phyloP scores from a whole-genome alignment of 148 eudicot genomes.

The Rheum nobile region DNA sequence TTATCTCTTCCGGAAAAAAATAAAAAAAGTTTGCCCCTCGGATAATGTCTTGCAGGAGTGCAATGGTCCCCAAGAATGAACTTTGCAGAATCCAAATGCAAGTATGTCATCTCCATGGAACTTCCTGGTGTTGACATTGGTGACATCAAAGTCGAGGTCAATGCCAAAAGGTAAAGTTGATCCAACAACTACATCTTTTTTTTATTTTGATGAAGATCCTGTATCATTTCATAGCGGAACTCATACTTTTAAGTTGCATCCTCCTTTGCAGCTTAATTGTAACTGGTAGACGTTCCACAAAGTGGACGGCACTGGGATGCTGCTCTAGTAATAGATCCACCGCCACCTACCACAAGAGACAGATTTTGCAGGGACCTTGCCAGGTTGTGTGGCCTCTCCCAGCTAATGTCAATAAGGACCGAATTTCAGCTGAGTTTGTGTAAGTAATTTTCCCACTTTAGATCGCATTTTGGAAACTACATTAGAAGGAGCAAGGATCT shows the following conservation, averaged over 20 bases:
- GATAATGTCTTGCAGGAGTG: slow-evolving; percentile 19
- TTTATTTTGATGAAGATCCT: neutral
- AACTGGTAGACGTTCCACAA: slow-evolving; percentile 32
- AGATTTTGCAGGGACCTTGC: slow-evolving; percentile 56
- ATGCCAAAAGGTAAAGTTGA: slow-evolving; percentile 35
- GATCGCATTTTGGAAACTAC: neutral
- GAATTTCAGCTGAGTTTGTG: slow-evolving; percentile 64
- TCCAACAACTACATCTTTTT: neutral
- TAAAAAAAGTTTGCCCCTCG: neutral
- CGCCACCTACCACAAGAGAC: slow-evolving; percentile 48
- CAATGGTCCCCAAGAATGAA: slow-evolving; percentile 67
- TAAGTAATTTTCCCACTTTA: slow-evolving; percentile 23
- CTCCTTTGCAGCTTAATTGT: slow-evolving; percentile 40
- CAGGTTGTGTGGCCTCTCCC: slow-evolving; percentile 62
- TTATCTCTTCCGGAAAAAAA: neutral
- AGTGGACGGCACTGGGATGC: slow-evolving; percentile 17
- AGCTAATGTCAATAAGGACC: slow-evolving; percentile 36
- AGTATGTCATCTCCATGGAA: slow-evolving; percentile 42
- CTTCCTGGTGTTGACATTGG: slow-evolving; percentile 60
- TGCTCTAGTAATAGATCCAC: slow-evolving; percentile 16
- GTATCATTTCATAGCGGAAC: neutral
- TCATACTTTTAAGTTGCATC: neutral
- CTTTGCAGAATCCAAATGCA: slow-evolving; percentile 48
- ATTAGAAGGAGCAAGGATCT: neutral
- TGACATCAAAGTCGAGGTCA: slow-evolving; percentile 63